A percentile compares a stretch with the other conserved stretches of the same genome.
phyloP scores from a whole-genome alignment of 768 basidiomycete genomes.

The Hygrophorus pudorinus region DNA sequence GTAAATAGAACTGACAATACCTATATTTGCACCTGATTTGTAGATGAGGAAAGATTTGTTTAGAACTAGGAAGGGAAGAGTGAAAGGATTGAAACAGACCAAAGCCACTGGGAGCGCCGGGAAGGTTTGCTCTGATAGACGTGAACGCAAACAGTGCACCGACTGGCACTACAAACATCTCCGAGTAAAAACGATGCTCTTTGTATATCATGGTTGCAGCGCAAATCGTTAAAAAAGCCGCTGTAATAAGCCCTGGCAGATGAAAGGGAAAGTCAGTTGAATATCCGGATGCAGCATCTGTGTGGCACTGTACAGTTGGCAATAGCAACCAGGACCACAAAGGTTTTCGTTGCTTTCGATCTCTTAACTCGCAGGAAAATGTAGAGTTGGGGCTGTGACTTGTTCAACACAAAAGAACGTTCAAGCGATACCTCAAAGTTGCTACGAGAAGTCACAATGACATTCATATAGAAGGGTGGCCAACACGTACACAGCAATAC shows the following conservation, averaged over 20 bases:
- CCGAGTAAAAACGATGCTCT: constrained; percentile 10
- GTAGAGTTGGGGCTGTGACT: background rate
- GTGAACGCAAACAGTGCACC: constrained; percentile 14
- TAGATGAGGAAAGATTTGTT: too few species aligned
- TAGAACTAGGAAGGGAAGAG: background rate
- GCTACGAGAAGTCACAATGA: background rate
- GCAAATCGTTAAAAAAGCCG: constrained; percentile 11
- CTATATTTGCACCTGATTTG: constrained; percentile 6
- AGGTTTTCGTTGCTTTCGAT: constrained; percentile 10
- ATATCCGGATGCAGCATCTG: background rate
- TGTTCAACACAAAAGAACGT: background rate
- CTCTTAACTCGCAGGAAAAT: constrained; percentile 9
- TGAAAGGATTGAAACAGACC: constrained; percentile 8
- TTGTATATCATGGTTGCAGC: constrained; percentile 11
- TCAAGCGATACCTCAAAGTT: constrained; percentile 5
- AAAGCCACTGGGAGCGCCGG: constrained; percentile 16
- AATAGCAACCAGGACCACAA: constrained; percentile 10
- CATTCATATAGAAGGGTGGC: too few species aligned
- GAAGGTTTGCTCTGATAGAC: constrained; percentile 13
- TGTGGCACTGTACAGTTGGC: constrained; percentile 9
- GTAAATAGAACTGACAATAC: constrained; percentile 1
- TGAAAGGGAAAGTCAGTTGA: background rate
- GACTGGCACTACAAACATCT: constrained; percentile 16
- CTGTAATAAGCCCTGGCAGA: constrained; percentile 10
- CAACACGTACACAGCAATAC: constrained; percentile 7